Conservation (phyloP, 257 asterid genomes). For the Nicotiana paniculata region DNA sequence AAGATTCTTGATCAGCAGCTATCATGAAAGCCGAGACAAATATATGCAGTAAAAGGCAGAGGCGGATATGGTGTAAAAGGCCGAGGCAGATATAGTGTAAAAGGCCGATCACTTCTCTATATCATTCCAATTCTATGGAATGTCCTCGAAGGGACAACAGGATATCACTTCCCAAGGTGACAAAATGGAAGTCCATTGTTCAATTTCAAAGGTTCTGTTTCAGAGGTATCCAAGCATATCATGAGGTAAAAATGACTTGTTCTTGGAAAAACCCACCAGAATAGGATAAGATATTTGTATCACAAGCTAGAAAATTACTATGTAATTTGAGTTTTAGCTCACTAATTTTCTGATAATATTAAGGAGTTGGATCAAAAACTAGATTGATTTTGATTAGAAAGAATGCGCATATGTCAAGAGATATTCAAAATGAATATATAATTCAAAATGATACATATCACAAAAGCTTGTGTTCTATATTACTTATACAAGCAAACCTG, state of each 20-base stretch:
- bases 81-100: not conserved
- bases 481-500: slow-evolving; percentile 36
- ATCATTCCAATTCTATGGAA: no score
- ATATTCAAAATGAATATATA: not conserved
- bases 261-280: not conserved
- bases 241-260: not conserved
- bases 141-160: not conserved
- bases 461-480: not conserved
- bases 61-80: not conserved
- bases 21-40: not conserved
- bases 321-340: not conserved
- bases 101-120: not conserved
- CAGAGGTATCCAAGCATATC: not conserved
- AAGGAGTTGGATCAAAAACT: not conserved
- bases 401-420: not conserved
- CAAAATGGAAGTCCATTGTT: not conserved
- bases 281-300: not conserved
- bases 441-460: not conserved
- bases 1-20: not conserved
- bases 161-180: not conserved
- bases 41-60: not conserved
- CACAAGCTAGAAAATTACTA: not conserved
- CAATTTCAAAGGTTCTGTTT: not conserved
- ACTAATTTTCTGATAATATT: not conserved
- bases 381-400: not conserved